Conservation (phyloP, 2,329 filamentous ascomycete genomes). For the Alternaria sp. region DNA sequence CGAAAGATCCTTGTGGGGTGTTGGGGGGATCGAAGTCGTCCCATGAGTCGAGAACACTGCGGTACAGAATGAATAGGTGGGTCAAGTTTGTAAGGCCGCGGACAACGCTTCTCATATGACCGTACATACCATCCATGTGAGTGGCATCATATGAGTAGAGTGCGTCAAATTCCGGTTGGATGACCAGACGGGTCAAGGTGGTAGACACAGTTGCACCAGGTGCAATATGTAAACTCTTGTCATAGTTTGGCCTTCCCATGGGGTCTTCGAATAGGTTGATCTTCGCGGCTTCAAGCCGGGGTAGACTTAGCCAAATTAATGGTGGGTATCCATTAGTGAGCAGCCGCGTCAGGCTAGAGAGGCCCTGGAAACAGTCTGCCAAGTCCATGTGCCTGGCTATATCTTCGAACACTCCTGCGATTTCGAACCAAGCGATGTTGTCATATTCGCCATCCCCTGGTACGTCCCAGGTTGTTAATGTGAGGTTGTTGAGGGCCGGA, state of each 20-base stretch:
- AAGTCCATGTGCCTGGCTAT: background rate
- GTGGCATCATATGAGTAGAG: background rate
- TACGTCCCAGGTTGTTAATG: background rate
- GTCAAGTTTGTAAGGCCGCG: background rate
- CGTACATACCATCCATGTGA: background rate
- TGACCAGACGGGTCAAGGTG: background rate
- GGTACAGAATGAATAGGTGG: background rate
- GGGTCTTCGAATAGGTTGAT: background rate
- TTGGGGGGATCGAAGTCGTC: background rate
- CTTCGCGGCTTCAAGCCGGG: background rate
- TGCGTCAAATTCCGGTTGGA: background rate
- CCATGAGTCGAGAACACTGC: background rate
- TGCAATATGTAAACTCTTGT: no score
- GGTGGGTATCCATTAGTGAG: background rate
- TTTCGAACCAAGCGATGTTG: no score
- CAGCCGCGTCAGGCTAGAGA: background rate
- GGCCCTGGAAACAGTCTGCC: background rate
- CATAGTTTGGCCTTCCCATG: no score
- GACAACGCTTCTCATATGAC: background rate
- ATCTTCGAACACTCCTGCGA: background rate
- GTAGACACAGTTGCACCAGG: background rate
- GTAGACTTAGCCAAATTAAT: background rate
- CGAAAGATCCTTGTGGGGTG: background rate
- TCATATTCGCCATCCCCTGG: background rate
- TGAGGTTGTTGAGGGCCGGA: background rate